These are phyloP conservation scores for Knoxdaviesia proteae DNA, from an alignment of 2,329 filamentous ascomycete species.

Conservation along the genomic window DNA sequence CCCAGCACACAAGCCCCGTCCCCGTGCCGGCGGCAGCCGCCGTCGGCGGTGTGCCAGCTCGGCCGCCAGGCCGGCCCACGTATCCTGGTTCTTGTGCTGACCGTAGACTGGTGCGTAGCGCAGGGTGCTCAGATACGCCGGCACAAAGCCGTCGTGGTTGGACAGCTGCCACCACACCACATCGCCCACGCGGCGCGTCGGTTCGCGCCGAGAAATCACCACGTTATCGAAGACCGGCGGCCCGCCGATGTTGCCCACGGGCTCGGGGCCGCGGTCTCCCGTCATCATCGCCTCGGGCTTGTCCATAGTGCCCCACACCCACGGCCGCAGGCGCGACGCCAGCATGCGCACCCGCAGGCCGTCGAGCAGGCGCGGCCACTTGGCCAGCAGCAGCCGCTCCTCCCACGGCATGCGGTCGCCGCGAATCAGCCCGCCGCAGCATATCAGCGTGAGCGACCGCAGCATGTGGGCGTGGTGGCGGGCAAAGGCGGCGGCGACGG, in stretches of 20 bases:
- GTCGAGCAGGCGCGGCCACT: constrained; percentile 33
- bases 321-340: constrained; percentile 23
- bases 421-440: constrained; percentile 49
- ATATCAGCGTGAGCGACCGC: constrained; percentile 41
- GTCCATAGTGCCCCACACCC: constrained; percentile 15
- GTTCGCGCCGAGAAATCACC: constrained; percentile 27
- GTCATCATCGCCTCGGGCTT: constrained; percentile 15
- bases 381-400: constrained; percentile 41
- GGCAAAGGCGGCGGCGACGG: constrained; percentile 49
- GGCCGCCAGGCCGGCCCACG: constrained; percentile 37
- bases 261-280: constrained; percentile 13
- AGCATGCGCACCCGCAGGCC: constrained; percentile 32
- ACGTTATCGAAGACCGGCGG: constrained; percentile 20
- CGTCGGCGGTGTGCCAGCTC: constrained; percentile 21
- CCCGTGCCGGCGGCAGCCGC: constrained; percentile 8
- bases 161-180: constrained; percentile 51
- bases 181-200: constrained; percentile 33
- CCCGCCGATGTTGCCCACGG: constrained; percentile 15
- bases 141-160: constrained; percentile 44
- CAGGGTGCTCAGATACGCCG: constrained; percentile 51
- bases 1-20: constrained; percentile 15
- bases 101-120: constrained; percentile 47
- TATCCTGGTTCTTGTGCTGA: constrained; percentile 25
- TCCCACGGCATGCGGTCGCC: constrained; percentile 36
- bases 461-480: constrained; percentile 45